Conservation (phyloP, 345 rosid species). For the Citrus reticulata region DNA sequence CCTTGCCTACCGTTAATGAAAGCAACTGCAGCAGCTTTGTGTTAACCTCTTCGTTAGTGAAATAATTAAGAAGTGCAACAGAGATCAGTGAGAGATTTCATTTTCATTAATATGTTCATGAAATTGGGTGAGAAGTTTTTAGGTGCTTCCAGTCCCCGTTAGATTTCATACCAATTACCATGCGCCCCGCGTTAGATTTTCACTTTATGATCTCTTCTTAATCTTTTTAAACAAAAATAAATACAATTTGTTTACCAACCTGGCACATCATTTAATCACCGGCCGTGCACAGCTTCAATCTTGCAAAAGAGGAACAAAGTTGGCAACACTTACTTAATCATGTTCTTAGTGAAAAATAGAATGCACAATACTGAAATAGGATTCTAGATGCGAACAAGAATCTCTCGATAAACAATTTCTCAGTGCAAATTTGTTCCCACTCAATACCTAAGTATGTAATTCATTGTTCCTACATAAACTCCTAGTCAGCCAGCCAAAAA, state of each 20-base stretch:
- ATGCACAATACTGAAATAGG: background rate
- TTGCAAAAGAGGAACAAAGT: background rate
- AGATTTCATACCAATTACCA: too few relatives aligned
- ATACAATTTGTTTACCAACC: background rate
- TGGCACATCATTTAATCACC: background rate
- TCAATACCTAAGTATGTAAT: constrained; percentile 12
- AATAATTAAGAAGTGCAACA: background rate
- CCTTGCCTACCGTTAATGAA: background rate
- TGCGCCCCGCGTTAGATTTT: too few relatives aligned
- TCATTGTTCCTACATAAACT: constrained; percentile 15
- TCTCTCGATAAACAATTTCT: constrained; percentile 3
- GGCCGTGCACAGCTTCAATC: background rate
- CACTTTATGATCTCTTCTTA: too few relatives aligned
- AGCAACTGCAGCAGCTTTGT: background rate
- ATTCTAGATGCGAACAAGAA: background rate
- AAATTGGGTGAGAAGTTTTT: too few relatives aligned
- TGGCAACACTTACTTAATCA: background rate
- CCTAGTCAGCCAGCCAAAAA: constrained; percentile 20
- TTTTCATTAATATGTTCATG: too few relatives aligned
- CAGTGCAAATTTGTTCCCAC: background rate
- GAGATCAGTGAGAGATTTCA: background rate
- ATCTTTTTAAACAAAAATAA: too few relatives aligned
- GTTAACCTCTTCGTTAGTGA: background rate
- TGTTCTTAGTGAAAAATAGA: background rate
- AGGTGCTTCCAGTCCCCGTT: too few relatives aligned